A percentile compares a stretch with the other conserved stretches of the same genome.
phyloP scores from a whole-genome alignment of 116 monocot species.

The Papilionanthe hybrid region DNA sequence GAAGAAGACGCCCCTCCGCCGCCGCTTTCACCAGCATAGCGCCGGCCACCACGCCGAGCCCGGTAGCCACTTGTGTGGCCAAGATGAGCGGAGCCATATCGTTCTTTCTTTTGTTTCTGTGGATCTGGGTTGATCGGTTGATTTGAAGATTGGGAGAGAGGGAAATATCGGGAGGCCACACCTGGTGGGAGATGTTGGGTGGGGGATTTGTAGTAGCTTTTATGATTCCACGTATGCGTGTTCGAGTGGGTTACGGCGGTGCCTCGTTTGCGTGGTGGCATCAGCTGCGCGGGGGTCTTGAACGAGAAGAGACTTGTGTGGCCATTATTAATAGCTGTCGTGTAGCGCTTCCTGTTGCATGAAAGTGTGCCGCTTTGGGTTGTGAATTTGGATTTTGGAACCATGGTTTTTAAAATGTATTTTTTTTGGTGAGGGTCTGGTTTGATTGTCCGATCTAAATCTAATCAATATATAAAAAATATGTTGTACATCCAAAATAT shows the following conservation, averaged over 20 bases:
- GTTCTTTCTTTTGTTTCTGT: not conserved
- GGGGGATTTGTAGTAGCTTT: not conserved
- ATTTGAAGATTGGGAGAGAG: not conserved
- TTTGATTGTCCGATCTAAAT: too few species aligned
- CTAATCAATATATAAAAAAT: too few species aligned
- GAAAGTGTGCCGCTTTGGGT: too few species aligned
- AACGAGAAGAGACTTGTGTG: not conserved
- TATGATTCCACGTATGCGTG: not conserved
- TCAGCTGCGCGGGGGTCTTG: not conserved
- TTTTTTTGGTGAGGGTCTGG: too few species aligned
- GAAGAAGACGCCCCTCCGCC: conserved; percentile 36
- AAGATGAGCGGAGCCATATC: conserved; percentile 63
- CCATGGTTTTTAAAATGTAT: too few species aligned
- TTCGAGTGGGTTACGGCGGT: conserved; percentile 1
- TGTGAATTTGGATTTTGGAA: too few species aligned
- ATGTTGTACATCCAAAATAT: too few species aligned
- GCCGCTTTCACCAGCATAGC: conserved; percentile 61
- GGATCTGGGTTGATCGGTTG: not conserved
- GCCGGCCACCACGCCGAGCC: conserved; percentile 71
- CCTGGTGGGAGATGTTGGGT: too few species aligned
- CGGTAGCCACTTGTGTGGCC: conserved; percentile 64
- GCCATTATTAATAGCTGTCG: not conserved
- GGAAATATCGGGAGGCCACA: not conserved
- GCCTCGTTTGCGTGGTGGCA: not conserved
- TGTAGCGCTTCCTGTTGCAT: not conserved